Conservation (phyloP, 768 basidiomycete genomes). For the Obba rivulosa region DNA sequence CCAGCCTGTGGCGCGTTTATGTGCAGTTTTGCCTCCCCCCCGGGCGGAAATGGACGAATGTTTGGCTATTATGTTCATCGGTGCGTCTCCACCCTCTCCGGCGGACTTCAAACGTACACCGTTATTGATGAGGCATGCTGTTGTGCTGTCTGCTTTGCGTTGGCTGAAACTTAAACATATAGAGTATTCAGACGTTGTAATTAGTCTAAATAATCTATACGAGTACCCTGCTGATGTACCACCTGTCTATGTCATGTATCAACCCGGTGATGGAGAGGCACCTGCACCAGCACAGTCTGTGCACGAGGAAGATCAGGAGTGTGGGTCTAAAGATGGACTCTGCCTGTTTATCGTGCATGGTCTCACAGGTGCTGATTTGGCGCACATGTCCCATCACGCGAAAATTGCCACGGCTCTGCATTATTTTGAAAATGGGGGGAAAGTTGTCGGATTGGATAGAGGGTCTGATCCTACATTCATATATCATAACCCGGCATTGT, state of each 20-base stretch:
- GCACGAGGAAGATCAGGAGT: too few species aligned
- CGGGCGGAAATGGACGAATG: slow-evolving; percentile 13
- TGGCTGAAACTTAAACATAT: slow-evolving; percentile 19
- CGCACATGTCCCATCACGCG: background rate
- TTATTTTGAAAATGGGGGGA: slow-evolving; percentile 7
- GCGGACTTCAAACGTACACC: slow-evolving; percentile 21
- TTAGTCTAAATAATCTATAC: slow-evolving; percentile 4
- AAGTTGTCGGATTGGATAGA: too few species aligned
- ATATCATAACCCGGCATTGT: slow-evolving; percentile 11
- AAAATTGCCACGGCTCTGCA: background rate
- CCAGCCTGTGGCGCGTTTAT: slow-evolving; percentile 9
- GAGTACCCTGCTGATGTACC: slow-evolving; percentile 6
- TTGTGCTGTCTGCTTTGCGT: slow-evolving; percentile 10
- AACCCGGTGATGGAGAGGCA: background rate
- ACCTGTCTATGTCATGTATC: slow-evolving; percentile 1
- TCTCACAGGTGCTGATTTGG: slow-evolving; percentile 1
- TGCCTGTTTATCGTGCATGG: slow-evolving; percentile 9
- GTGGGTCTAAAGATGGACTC: background rate
- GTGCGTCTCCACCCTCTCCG: slow-evolving; percentile 20
- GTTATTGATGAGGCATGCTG: slow-evolving; percentile 18
- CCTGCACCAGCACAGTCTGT: background rate
- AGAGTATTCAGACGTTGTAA: slow-evolving; percentile 9
- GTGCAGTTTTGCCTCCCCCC: slow-evolving; percentile 9
- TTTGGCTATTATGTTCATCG: slow-evolving; percentile 27
- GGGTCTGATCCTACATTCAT: too few species aligned